Conservation (phyloP, 495 filamentous ascomycete species). For the Talaromyces nanjingensis region DNA sequence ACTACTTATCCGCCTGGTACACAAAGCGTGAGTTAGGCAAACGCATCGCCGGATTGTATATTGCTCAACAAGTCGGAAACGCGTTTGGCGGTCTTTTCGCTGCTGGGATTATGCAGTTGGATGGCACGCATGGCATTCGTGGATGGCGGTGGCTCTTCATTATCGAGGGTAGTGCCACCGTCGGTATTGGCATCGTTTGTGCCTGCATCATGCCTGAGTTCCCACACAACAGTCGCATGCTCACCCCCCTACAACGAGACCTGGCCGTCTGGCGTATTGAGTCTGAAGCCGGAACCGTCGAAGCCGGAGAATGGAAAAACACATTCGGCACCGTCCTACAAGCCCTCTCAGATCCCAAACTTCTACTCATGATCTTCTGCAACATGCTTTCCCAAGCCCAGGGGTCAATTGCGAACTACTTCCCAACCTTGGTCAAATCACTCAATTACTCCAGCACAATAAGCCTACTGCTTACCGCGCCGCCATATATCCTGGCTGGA, state of each 20-base stretch:
- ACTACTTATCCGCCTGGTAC: conserved; percentile 42
- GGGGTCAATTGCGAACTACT: conserved; percentile 80
- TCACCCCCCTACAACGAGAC: conserved; percentile 60
- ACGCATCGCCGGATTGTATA: conserved; percentile 38
- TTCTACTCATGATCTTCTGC: conserved; percentile 35
- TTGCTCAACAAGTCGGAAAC: conserved; percentile 31
- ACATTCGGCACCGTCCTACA: conserved; percentile 55
- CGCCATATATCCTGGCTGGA: conserved; percentile 67
- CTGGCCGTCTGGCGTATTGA: conserved; percentile 65
- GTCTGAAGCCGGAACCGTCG: conserved; percentile 59
- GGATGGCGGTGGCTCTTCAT: conserved; percentile 80
- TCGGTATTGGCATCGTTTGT: conserved; percentile 42
- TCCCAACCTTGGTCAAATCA: conserved; percentile 75
- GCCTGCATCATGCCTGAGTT: conserved; percentile 70
- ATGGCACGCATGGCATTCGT: conserved; percentile 45
- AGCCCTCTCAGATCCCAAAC: conserved; percentile 68
- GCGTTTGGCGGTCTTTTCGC: conserved; percentile 43
- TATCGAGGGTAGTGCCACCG: conserved; percentile 57
- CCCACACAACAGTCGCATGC: conserved; percentile 66
- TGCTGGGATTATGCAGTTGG: conserved; percentile 21
- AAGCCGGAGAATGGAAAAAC: conserved; percentile 59
- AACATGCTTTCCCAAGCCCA: conserved; percentile 68
- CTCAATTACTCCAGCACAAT: conserved; percentile 59
- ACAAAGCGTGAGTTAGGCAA: conserved; percentile 41
- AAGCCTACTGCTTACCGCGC: conserved; percentile 70